Evolutionary conservation across 2,329 filamentous ascomycete genomes (phyloP), one percentile per base, ranked within the genome.

Genomic region (Sporothrix variecibatus): DNA sequence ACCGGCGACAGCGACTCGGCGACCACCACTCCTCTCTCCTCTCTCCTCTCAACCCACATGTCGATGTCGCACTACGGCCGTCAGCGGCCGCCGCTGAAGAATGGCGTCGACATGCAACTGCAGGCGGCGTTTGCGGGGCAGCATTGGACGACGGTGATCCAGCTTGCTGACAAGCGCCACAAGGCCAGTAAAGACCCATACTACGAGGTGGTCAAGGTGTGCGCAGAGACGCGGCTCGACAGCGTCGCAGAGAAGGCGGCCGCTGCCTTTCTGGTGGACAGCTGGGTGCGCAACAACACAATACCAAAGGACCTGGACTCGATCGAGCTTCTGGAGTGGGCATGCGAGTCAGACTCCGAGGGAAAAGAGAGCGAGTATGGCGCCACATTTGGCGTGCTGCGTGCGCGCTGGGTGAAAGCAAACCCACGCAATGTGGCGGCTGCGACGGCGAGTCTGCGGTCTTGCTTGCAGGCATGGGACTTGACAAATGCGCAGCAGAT

Each of bases 401-500:
- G 87, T 28, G 81, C 82, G 12, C 83, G 86, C 43, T 83, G 87
- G 65, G 87, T 86, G 67, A 90, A 90, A 79, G 85, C 86, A 9
- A 81, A 84, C n/a, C 84, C 87, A 12, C 86, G 86, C 74, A 85
- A 82, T 75, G 72, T 60, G 8, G 28, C 79, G 78, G 40, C 78
- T 79, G 23, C 84, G 81, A 5, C 81, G 83, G 9, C 82, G 82
- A 89, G 86, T 74, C 81, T 90, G 62, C 84, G 87, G 76, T 84
- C 85, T 9, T 90, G 88, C 76, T 77, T 90, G 72, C 80, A 86
- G 75, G 83, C 87, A 71, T 88, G 86, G 83, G 88, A 90, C 76
- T 82, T 89, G 72, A 82, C 84, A 73, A 88, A 87, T 77, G 87
- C 87, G 1, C 88, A 90, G 79, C 86, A 89, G 87, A 89, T 90